A percentile compares a stretch with the other conserved stretches of the same genome.
Conservation (phyloP, 2,329 filamentous ascomycete species). For the Talaromyces funiculosus region DNA sequence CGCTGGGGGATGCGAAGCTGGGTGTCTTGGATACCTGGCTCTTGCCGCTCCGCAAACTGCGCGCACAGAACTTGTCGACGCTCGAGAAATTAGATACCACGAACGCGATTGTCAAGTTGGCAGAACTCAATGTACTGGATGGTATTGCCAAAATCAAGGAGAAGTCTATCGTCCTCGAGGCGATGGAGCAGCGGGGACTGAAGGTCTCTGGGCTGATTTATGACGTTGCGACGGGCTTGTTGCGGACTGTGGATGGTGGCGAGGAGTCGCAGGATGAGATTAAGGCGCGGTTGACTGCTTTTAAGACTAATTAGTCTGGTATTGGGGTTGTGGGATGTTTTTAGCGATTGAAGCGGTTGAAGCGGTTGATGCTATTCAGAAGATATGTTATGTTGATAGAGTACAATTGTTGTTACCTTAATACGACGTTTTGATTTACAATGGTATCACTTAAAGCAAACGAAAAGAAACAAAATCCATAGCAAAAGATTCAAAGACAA, state of each 20-base stretch:
- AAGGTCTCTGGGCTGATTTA: constrained; percentile 74
- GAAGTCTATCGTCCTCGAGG: constrained; percentile 65
- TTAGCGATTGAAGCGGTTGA: too few species aligned
- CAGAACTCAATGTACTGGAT: constrained; percentile 69
- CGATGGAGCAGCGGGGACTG: constrained; percentile 63
- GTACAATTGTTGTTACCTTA: neutral
- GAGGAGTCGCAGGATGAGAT: constrained; percentile 36
- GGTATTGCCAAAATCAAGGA: constrained; percentile 63
- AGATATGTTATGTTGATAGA: neutral
- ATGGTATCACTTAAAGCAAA: neutral
- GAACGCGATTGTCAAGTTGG: constrained; percentile 56
- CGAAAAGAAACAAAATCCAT: neutral
- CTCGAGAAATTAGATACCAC: constrained; percentile 44
- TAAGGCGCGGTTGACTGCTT: constrained; percentile 36
- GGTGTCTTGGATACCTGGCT: constrained; percentile 60
- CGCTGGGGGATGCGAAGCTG: constrained; percentile 51
- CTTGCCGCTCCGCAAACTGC: constrained; percentile 50
- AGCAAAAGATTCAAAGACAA: neutral
- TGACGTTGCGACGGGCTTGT: constrained; percentile 54
- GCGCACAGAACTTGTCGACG: constrained; percentile 48
- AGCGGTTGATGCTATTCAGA: too few species aligned
- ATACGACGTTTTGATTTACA: neutral
- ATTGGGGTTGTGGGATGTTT: neutral
- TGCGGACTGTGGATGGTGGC: constrained; percentile 47
- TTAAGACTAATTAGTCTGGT: constrained; percentile 25